Evolutionary conservation across 306 rosid species (phyloP), one percentile per base, ranked within the genome.

Genomic region (Fagus sylvatica): DNA sequence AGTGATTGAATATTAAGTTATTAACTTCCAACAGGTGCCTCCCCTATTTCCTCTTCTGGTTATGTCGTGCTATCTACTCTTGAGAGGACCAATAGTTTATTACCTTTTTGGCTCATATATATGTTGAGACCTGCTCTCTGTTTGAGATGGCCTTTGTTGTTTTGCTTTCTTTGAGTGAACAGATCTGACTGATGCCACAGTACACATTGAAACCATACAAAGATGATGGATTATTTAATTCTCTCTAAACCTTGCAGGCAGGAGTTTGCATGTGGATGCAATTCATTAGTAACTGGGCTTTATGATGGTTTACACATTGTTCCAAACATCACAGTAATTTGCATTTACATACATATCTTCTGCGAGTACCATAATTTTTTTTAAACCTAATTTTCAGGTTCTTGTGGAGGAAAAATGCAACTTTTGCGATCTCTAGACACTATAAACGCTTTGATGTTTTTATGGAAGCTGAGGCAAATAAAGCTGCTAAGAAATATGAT

Each of bases 351-450:
- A 42, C 7, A 1, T 1, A 8, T 42, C 72, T 65, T 65, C 48
- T 53, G 15, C 73, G 65, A 57, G 49, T 22, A 0, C 28, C n/a
- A 7, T 66, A 17, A 66, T 66, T 32, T 22, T 32, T 59, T 11
- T 39, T 37, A 39, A 16, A 39, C 71, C 43, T 42, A 56, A 72
- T 16, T 53, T 80, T 30, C 83, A 95, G 99, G 90, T 95, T 95
- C 86, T 83, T 95, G 88, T 95, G 99, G 99, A 89, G 99, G 85
- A 88, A 93, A 79, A 95, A 91, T 91, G 97, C 84, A 61, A 93
- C 97, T 53, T 92, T 91, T 79, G 97, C 98, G 7, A 95, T 95
- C 85, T 95, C 99, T 69, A 91, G 87, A 85, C 99, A 93, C 85
- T 95, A 95, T 80, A 89, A 78, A 88, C 97, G 98, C 74, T 95